Percentiles rank a stretch among this genome's conserved stretches.
phyloP scores from a whole-genome alignment of 257 asterid species.

The Leptodermis oblonga region DNA sequence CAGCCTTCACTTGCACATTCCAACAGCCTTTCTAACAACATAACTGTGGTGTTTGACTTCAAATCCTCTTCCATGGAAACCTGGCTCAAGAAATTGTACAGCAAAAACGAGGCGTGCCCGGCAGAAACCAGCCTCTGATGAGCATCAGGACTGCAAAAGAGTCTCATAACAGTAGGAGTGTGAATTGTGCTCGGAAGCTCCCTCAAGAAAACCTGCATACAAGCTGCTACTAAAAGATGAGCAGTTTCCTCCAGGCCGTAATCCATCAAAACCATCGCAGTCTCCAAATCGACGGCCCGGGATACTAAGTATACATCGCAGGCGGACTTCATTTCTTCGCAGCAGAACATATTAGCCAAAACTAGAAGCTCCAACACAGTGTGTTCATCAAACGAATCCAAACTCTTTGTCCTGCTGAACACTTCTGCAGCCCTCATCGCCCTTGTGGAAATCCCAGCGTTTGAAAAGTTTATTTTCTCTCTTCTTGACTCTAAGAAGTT shows the following conservation, averaged over 20 bases:
- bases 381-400: conserved; percentile 57
- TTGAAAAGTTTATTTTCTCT: conserved; percentile 68
- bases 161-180: conserved; percentile 44
- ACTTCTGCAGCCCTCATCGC: conserved; percentile 78
- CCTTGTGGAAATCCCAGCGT: conserved; percentile 56
- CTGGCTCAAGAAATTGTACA: conserved; percentile 75
- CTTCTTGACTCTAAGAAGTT: conserved; percentile 65
- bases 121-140: conserved; percentile 46
- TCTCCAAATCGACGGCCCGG: conserved; percentile 60
- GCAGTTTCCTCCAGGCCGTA: conserved; percentile 80
- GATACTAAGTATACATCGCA: conserved; percentile 76
- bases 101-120: conserved; percentile 80
- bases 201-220: conserved; percentile 85
- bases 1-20: conserved; percentile 71
- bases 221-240: conserved; percentile 83
- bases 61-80: conserved; percentile 79
- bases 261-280: conserved; percentile 58
- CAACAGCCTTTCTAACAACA: conserved; percentile 80
- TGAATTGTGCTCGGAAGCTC: conserved; percentile 75
- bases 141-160: conserved; percentile 70
- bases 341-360: conserved; percentile 80
- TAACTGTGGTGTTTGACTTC: conserved; percentile 70
- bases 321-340: conserved; percentile 71
- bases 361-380: conserved; percentile 65
- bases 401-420: conserved; percentile 59